Percentiles rank a stretch among this genome's conserved stretches.
phyloP scores from a whole-genome alignment of 257 asterid species.

The Lycium ferocissimum region DNA sequence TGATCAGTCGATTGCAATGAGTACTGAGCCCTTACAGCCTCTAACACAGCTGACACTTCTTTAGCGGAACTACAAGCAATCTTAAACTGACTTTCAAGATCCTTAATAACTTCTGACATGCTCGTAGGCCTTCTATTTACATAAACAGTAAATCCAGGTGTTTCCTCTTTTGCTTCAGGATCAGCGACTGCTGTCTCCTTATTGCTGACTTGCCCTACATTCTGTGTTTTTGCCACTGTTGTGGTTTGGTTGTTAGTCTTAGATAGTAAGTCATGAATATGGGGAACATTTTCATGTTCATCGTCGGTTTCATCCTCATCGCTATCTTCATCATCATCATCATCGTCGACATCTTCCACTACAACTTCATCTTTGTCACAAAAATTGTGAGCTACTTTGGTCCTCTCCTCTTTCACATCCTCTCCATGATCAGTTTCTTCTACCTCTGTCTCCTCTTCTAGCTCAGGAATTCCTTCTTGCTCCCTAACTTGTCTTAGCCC shows the following conservation, averaged over 20 bases:
- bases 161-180: conserved; percentile 66
- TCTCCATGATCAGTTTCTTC: conserved; percentile 62
- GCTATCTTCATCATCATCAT: conserved; percentile 42
- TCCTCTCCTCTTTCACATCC: conserved; percentile 46
- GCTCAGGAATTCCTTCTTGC: conserved; percentile 89
- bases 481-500: conserved; percentile 80
- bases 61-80: conserved; percentile 76
- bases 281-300: conserved; percentile 49
- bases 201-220: conserved; percentile 57
- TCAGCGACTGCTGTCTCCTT: conserved; percentile 64
- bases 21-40: conserved; percentile 76
- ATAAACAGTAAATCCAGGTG: conserved; percentile 88
- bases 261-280: conserved; percentile 44
- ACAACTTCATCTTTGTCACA: conserved; percentile 63
- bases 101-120: conserved; percentile 91
- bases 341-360: conserved; percentile 70
- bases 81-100: conserved; percentile 80
- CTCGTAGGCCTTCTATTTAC: conserved; percentile 85
- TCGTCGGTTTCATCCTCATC: conserved; percentile 46
- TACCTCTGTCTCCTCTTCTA: conserved; percentile 88
- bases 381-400: conserved; percentile 37
- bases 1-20: conserved; percentile 65
- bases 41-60: conserved; percentile 76
- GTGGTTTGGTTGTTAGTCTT: conserved; percentile 52
- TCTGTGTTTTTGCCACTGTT: conserved; percentile 67